Conservation (phyloP, 1,139 yeast genomes). For the Pichia sp. region DNA sequence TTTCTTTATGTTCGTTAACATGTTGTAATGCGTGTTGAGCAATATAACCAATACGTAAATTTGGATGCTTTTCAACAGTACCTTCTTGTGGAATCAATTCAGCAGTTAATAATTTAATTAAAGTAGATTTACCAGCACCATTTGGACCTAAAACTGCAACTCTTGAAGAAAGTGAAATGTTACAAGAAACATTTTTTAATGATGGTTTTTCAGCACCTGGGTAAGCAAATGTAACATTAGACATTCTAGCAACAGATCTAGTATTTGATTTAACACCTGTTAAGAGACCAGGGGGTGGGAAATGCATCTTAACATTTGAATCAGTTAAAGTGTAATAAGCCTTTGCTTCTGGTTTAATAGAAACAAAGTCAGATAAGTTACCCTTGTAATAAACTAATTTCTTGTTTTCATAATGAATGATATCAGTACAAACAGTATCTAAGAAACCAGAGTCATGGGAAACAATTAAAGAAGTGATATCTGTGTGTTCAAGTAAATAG, state of each 20-base stretch:
- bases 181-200: constrained; percentile 70
- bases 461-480: constrained; percentile 90
- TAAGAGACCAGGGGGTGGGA: constrained; percentile 96
- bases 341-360: constrained; percentile 91
- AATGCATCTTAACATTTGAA: constrained; percentile 89
- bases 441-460: constrained; percentile 97
- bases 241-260: constrained; percentile 89
- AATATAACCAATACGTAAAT: constrained; percentile 95
- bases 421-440: constrained; percentile 93
- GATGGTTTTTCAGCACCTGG: constrained; percentile 90
- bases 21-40: constrained; percentile 98
- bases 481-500: constrained; percentile 70
- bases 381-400: constrained; percentile 95
- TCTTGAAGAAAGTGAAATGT: constrained; percentile 85
- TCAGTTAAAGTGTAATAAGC: constrained; percentile 95
- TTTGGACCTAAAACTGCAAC: constrained; percentile 96
- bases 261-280: constrained; percentile 95
- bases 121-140: constrained; percentile 98
- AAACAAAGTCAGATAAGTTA: constrained; percentile 86
- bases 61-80: constrained; percentile 94
- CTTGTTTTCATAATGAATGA: constrained; percentile 93
- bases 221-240: constrained; percentile 78
- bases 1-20: constrained; percentile 94
- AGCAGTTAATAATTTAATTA: constrained; percentile 87
- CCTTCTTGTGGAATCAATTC: constrained; percentile 84